Base-by-base conservation (phyloP, 163 green algal species). In the Coccomyxa subellipsoidea region DNA sequence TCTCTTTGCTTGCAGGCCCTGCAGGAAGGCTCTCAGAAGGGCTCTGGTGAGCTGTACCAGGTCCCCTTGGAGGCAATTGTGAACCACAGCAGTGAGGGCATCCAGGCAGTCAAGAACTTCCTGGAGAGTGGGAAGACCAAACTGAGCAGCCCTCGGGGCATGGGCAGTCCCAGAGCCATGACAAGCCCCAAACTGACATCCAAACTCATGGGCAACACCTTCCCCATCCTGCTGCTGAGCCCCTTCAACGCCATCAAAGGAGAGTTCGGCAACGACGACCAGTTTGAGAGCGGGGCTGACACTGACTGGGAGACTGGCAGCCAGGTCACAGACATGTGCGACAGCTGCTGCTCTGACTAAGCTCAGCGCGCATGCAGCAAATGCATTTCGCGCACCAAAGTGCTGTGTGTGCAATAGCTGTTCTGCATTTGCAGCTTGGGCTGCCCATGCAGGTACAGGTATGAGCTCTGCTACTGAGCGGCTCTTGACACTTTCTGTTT, bases 1-100 rank as follows among this genome's bases (percentile, higher is more conserved):
- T 18, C 47, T 59, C 15, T 59, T 12, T 78, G 72, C 32, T 78
- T 9, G 5, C 72, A 40, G 37, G 72, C 72, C 35, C 29, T 84
- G 80, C 80, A 84, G 38, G 69, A 84, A n/a, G 70, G 69, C 2
- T 84, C 47, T 18, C 34, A 76, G 54, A 54, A 82, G 32, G 70
- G 39, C 25, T 37, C 15, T 23, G 73, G 71, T 18, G 40, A 36
- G 36, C 38, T 85, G 79, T 27, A 85, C 25, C 86, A 91, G 77
- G 86, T 88, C 53, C 86, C 88, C 32, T 71, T 91, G 78, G 86
- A 91, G 69, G 76, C 82, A 54, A 91, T 91, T 39, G 53, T 90
- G 32, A 79, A 85, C 40, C 79, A 91, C 83, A 85, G 83, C 77
- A 73, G 35, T 7, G 81, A 85, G 34, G 83, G 81, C 21, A 77